Evolutionary conservation across 2,329 filamentous ascomycete species (phyloP), one percentile per base, ranked within the genome.

Genomic region (Pseudogymnoascus sp.): DNA sequence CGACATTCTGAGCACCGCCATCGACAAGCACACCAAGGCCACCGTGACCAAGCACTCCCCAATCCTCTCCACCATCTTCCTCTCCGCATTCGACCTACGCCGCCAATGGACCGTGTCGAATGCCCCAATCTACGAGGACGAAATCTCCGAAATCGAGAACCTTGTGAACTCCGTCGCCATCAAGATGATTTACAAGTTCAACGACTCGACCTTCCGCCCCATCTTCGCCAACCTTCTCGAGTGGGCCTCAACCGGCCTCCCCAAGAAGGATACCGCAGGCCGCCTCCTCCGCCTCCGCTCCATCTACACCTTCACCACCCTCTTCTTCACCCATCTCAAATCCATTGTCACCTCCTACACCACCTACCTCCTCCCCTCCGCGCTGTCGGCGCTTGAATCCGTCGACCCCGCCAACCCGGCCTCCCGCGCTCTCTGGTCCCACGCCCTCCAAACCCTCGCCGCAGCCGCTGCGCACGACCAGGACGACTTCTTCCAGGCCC

Each of bases 121-220:
- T 21, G 67, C 67, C 59, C 67, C 67, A 9, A 71, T 76, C 39
- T 68, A 63, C 34, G 69, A 77, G 13, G 73, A 79, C 12, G 75
- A 80, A 45, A 71, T 89, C 5, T 73, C 77, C 18, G 76, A 79
- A 39, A 76, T 90, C 10, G 90, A 95, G 70, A 74, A 76, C 1
- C 76, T 78, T 9, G 69, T 89, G 65, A 87, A 90, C 69, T 82
- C 86, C 8, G 83, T 88, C 10, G 83, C 86, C 0, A 82, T 99
- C 61, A 89, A 90, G 73, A 94, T 96, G 85, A 88, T 96, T 59
- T 90, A 95, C 77, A 97, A 97, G 77, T 82, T 99, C 63, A 97
- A 96, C 74, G 94, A 99, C 70, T 86, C 88, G 0, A 84, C 88
- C 0, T 99, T 99, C 83, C 82, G 92, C 10, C 95, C 94, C 0